These are phyloP conservation scores for Oryza nivara DNA, from an alignment of 176 grass and related monocot species.

Conservation along the genomic window DNA sequence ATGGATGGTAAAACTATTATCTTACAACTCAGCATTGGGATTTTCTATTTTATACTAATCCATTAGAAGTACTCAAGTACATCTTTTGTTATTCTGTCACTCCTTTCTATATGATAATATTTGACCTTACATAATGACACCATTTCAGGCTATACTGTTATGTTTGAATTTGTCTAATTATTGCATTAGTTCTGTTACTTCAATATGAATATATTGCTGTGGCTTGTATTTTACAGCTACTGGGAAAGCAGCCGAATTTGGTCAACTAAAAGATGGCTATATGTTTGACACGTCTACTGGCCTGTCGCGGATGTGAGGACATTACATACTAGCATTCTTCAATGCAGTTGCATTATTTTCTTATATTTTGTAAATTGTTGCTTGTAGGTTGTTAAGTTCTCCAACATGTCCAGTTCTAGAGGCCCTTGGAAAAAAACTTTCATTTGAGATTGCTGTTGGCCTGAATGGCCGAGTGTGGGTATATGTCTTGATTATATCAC, in stretches of 20 bases:
- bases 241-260: constrained; percentile 89
- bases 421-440: constrained; percentile 76
- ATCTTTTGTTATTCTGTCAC: neutral
- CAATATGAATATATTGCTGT: constrained; percentile 2
- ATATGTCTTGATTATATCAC: constrained; percentile 15
- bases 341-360: constrained; percentile 14
- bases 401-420: constrained; percentile 88
- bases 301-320: constrained; percentile 84
- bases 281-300: constrained; percentile 95
- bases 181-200: constrained; percentile 19
- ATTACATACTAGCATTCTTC: constrained; percentile 5
- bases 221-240: constrained; percentile 51
- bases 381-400: constrained; percentile 76
- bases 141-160: neutral
- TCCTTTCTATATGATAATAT: neutral
- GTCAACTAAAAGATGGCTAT: constrained; percentile 79
- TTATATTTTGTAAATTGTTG: constrained; percentile 27
- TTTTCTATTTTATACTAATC: neutral
- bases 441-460: constrained; percentile 87
- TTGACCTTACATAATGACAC: neutral
- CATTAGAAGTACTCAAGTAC: constrained; percentile 1
- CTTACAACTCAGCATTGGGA: neutral
- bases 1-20: constrained; percentile 76
- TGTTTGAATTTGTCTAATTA: neutral
- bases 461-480: constrained; percentile 96